Evolutionary conservation across 345 rosid genomes (phyloP), one percentile per base, ranked within the genome.

Genomic region (Hirschfeldia incana): DNA sequence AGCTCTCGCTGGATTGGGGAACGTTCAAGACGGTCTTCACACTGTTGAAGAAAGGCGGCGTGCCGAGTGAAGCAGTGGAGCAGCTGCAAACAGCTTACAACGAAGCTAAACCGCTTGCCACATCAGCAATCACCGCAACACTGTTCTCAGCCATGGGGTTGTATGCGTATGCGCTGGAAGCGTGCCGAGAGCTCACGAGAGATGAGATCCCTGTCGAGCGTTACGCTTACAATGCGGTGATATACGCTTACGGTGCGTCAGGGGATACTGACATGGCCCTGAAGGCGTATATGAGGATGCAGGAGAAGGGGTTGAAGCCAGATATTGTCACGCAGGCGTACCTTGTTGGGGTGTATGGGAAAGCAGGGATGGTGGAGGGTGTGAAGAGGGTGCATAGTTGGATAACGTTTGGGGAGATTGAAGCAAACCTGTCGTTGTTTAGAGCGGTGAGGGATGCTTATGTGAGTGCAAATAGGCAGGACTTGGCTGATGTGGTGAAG

Each of bases 361-460:
- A 85, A 82, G 92, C 97, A 60, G 93, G 94, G 21, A 89, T 94
- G 94, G 78, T 90, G 46, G 93, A 90, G 77, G 98, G 97, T 55
- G 92, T 92, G 80, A 90, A 87, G 81, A 87, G 92, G 76, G 85
- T 92, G 63, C 86, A 90, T 75, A 80, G 84, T 73, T 78, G 82
- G 65, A 30, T 92, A 42, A 87, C 88, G 69, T 86, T 83, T 78
- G 87, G 92, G 53, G 89, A 83, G 77, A 81, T 86, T 1, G 81
- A 88, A 70, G 88, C 85, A 33, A 89, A 81, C 78, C 86, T 86
- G 71, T 83, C 90, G 36, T 80, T 92, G 83, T 87, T 88, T 59
- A 86, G 74, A 87, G 94, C 92, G 51, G 78, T 94, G 27, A 79
- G 86, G 44, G 85, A 85, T 70, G 98, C 92, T 53, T 92, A 85